Base-by-base conservation (phyloP, 2,329 filamentous ascomycete species). In the Aspergillus udagawae region DNA sequence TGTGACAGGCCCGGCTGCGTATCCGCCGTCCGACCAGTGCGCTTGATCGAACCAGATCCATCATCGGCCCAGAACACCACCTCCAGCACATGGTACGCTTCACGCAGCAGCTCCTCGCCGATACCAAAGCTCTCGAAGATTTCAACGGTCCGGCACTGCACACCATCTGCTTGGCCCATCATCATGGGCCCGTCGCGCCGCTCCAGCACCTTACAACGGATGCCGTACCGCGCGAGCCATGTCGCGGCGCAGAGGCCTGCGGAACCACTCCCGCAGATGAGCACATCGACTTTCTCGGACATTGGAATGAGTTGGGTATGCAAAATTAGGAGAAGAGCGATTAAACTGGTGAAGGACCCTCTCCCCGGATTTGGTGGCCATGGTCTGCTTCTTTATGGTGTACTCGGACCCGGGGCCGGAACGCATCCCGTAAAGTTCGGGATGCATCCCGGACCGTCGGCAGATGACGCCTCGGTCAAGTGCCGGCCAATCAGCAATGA, bases 111-210 rank as follows among this genome's bases (percentile, higher is more conserved):
- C 20, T 79, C 73, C 49, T 83, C 82, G 1, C 79, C 76, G 3
- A 86, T 76, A 1, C 78, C 81, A 32, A 86, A 83, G 48, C 80
- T 83, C 63, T 86, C 83, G 52, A 86, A 84, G 23, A 87, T 79
- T 67, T 87, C 84, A 14, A 86, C 82, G 0, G 83, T 85, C 1
- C 83, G 82, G 55, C 80, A 82, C 69, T 86, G 83, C 20, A 85
- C 81, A 1, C 84, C 83, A 58, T 89, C 86, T 14, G 86, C 86
- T 69, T 88, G 84, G 2, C 85, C 86, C 49, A 80, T 76, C 44
- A 76, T 65, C 51, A 88, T 75, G 0, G 82, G 83, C 0, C 83
- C 84, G 3, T 71, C 57, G 4, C 82, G 79, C 5, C 77, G 78
- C 63, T 89, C 86, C 0, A 88, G 73, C 27, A 88, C 80, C 47